Conservation (phyloP, 352 stramenopile genomes). For the Pythium rishiriense region DNA sequence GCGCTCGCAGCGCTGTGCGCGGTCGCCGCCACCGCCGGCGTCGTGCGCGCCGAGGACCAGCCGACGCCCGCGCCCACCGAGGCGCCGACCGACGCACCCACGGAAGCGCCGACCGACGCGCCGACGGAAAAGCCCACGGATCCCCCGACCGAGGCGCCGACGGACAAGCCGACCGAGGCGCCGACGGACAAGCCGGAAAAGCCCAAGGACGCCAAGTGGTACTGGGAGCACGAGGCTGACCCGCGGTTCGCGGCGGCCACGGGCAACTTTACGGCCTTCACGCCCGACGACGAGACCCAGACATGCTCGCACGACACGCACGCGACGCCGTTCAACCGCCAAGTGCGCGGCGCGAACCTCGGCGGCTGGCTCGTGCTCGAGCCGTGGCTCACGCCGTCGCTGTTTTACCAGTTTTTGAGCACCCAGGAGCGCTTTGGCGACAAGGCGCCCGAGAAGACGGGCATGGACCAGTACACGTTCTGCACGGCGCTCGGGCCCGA, state of each 20-base stretch:
- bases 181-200: too few species aligned
- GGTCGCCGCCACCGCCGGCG: background rate
- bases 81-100: background rate
- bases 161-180: too few species aligned
- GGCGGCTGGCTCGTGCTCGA: conserved; percentile 96
- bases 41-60: conserved; percentile 1
- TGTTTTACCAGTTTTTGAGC: conserved; percentile 96
- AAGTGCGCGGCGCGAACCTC: conserved; percentile 92
- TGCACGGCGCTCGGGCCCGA: conserved; percentile 80
- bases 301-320: conserved; percentile 69
- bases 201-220: conserved; percentile 58
- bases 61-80: background rate
- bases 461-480: conserved; percentile 94
- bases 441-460: conserved; percentile 79
- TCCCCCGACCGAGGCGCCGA: background rate
- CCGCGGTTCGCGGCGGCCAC: conserved; percentile 43
- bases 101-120: background rate
- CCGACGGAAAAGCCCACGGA: background rate
- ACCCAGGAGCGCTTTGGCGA: conserved; percentile 71
- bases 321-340: conserved; percentile 72
- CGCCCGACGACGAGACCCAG: conserved; percentile 56
- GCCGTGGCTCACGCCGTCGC: conserved; percentile 93
- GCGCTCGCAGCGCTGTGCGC: conserved; percentile 11
- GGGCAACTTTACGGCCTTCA: conserved; percentile 56
- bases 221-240: conserved; percentile 62